These are phyloP conservation scores for Nakazawaea peltata DNA, from an alignment of 805 yeast species.

Conservation along the genomic window DNA sequence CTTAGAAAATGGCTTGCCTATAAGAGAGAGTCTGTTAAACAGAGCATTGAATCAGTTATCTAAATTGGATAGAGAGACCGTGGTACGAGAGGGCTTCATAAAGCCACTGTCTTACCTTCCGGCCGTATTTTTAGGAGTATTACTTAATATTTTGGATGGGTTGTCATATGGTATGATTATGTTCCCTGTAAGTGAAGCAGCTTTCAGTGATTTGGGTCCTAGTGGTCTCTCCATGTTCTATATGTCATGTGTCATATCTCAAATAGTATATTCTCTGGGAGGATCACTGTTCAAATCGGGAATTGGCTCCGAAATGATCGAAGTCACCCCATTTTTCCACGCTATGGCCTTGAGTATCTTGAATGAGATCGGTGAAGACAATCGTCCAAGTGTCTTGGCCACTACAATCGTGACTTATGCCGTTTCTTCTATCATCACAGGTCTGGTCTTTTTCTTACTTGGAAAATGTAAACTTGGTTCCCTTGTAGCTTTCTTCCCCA, in stretches of 20 bases:
- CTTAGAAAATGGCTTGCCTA: conserved; percentile 8
- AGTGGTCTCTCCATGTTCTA: conserved; percentile 93
- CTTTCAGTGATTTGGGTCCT: conserved; percentile 75
- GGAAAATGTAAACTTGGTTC: conserved; percentile 81
- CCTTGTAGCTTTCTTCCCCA: conserved; percentile 89
- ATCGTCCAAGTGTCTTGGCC: conserved; percentile 52
- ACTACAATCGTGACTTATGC: conserved; percentile 87
- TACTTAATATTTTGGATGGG: conserved; percentile 86
- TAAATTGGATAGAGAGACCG: conserved; percentile 15
- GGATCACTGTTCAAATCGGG: conserved; percentile 86
- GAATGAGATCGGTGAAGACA: conserved; percentile 39
- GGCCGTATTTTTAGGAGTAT: conserved; percentile 75
- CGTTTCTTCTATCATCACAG: conserved; percentile 77
- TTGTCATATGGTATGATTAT: conserved; percentile 96
- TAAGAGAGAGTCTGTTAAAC: conserved; percentile 1
- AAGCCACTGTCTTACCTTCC: conserved; percentile 52
- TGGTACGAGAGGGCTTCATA: conserved; percentile 18
- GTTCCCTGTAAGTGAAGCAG: conserved; percentile 81
- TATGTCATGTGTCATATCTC: conserved; percentile 84
- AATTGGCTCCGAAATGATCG: conserved; percentile 98
- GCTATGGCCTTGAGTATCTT: conserved; percentile 79
- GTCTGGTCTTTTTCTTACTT: conserved; percentile 63
- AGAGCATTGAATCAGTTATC: background rate
- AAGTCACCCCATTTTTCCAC: conserved; percentile 97
- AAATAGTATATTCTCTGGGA: conserved; percentile 80